These are phyloP conservation scores for Aspergillus neotritici DNA, from an alignment of 2,329 filamentous ascomycete genomes.

Conservation along the genomic window DNA sequence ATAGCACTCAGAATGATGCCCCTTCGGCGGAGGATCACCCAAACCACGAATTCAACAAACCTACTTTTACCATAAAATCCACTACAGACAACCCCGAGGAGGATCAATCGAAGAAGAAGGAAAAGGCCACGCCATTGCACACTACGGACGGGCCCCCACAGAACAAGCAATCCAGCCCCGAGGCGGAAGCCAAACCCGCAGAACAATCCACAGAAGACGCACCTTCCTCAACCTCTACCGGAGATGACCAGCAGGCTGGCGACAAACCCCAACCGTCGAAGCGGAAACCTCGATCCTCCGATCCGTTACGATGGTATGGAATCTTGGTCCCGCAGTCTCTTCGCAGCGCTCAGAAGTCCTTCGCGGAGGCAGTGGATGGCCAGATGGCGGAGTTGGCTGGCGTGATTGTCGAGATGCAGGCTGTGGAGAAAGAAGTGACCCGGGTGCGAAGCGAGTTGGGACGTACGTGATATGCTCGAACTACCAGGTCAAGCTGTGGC, in stretches of 20 bases:
- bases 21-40: background rate
- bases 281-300: constrained; percentile 27
- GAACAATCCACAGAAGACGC: constrained; percentile 1
- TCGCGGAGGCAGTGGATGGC: constrained; percentile 35
- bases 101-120: constrained; percentile 6
- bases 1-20: background rate
- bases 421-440: constrained; percentile 36
- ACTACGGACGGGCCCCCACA: background rate
- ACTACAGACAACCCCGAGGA: constrained; percentile 1
- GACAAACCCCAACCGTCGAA: constrained; percentile 16
- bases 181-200: background rate
- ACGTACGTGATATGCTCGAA: background rate
- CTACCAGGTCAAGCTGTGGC: background rate
- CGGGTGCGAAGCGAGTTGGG: constrained; percentile 24
- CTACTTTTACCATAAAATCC: constrained; percentile 10
- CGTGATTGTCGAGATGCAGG: constrained; percentile 36
- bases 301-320: constrained; percentile 47
- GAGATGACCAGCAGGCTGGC: constrained; percentile 5
- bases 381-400: constrained; percentile 34
- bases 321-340: constrained; percentile 43
- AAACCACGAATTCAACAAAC: constrained; percentile 3
- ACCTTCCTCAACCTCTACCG: background rate
- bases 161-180: background rate
- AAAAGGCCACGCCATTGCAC: background rate
- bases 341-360: constrained; percentile 40